Evolutionary conservation across 495 filamentous ascomycete genomes (phyloP), one percentile per base, ranked within the genome.

Genomic region (Bryoglossum gracile): DNA sequence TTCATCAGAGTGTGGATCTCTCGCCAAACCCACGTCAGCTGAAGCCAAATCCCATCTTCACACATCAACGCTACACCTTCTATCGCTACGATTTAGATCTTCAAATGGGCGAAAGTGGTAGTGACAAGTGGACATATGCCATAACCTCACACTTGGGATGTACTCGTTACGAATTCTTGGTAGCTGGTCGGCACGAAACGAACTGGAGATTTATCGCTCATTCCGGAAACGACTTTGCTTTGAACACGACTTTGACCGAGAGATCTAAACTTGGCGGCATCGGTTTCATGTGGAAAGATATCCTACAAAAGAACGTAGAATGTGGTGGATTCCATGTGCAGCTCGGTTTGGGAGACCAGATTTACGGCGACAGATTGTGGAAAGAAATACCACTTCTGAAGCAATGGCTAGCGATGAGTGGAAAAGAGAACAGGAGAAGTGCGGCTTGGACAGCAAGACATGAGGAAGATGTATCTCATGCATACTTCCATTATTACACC

Each of bases 401-500:
- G 65, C 92, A 97, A 66, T 98, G 92, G 92, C 76, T 96, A 11
- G 73, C 79, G 11, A 91, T 89, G 62, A 85, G 77, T 52, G 94
- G 92, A 2, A 88, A 94, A 51, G 92, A 97, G 48, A 90, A 89
- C 51, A 69, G 94, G 28, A 94, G 90, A 70, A 94, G 82, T 45
- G 82, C 88, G 0, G 74, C 78, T 13, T 98, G 92, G 92, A 95
- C 87, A 3, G 85, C 91, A 13, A 80, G 85, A 39, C 86, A 96
- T 59, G 89, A 98, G 58, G 91, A 97, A 56, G 94, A 97, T 57
- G 86, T 95, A 10, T 81, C 82, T 16, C 87, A 96, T 67, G 91
- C 91, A 2, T 98, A 95, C 67, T 98, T 98, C 68, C 94, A 97
- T 62, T 98, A 95, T 63, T 98, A 98, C 59, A 94, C 90, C 10